phyloP scores from a whole-genome alignment of 1,139 yeast genomes.

The Torulaspora pretoriensis region DNA sequence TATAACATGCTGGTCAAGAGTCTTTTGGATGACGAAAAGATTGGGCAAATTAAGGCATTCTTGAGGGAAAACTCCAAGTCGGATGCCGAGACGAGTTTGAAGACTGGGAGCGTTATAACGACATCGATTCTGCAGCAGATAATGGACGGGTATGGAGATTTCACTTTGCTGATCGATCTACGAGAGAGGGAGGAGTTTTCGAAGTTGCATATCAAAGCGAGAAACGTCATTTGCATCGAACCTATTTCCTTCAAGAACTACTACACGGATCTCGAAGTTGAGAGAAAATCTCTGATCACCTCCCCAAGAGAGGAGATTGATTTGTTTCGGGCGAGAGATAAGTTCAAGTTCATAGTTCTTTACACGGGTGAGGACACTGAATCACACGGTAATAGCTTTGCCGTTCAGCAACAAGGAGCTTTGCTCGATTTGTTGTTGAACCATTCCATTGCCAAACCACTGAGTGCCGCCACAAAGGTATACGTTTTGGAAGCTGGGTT shows the following conservation, averaged over 20 bases:
- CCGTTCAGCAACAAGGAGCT: constrained; percentile 22
- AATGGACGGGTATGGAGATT: constrained; percentile 15
- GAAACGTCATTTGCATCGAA: constrained; percentile 63
- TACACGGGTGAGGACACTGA: constrained; percentile 46
- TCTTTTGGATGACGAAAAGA: constrained; percentile 28
- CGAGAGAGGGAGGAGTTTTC: constrained; percentile 57
- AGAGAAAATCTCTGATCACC: constrained; percentile 50
- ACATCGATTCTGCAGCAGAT: constrained; percentile 19
- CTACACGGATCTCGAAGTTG: constrained; percentile 56
- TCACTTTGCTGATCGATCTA: constrained; percentile 57
- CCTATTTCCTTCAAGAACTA: constrained; percentile 51
- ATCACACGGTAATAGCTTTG: constrained; percentile 11
- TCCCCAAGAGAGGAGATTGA: constrained; percentile 52
- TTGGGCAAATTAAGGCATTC: constrained; percentile 26
- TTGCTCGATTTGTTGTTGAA: constrained; percentile 25
- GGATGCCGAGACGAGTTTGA: constrained; percentile 2
- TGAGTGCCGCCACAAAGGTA: constrained; percentile 17
- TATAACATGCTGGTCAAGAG: constrained; percentile 32
- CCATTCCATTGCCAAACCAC: constrained; percentile 30
- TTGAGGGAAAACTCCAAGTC: constrained; percentile 20
- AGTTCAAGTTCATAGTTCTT: constrained; percentile 57
- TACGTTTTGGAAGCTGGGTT: constrained; percentile 26
- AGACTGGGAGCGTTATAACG: constrained; percentile 21
- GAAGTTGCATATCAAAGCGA: constrained; percentile 52
- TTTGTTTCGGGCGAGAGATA: constrained; percentile 48